Evolutionary conservation across 352 stramenopile genomes (phyloP), one percentile per base, ranked within the genome.

Genomic region (Pythium phragmiticola): DNA sequence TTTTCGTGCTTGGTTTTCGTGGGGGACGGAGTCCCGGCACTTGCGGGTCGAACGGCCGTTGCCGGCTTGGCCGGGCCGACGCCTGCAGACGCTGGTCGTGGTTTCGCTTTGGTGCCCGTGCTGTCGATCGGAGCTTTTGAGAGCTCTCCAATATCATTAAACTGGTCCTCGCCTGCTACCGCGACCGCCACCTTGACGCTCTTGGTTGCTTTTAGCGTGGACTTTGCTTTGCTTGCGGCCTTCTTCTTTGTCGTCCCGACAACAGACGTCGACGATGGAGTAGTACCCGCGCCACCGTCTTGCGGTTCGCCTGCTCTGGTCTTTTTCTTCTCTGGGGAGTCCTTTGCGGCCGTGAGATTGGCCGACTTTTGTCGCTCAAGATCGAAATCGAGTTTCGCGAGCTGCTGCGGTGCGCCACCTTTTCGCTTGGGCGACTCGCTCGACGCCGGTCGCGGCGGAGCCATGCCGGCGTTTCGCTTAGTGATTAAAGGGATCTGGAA

Each of bases 341-440:
- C 4, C 19, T 61, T 57, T 7, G 33, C 8, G 17, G 17, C 12
- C n/a, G 46, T 49, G 28, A 50, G 50, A 17, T 45, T 55, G 1
- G 53, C 48, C 0, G 60, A 68, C 7, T 69, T 68, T 37, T 73
- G 48, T 4, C 66, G 66, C 48, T 73, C 66, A 8, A 45, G 19
- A 2, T 57, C 37, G 7, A 73, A 11, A 41, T 73, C 66, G 14
- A 73, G 55, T 34, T 62, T 66, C 9, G 21, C 60, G 19, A 73
- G 66, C 19, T 73, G 53, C 43, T 55, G 62, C 2, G 60, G 66
- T 5, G 57, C 59, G 0, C 36, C 52, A 37, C 36, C 53, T 19
- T 61, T 41, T 13, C 65, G 58, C 65, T 67, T 64, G n/a, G 57
- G 6, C 21, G 57, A 41, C 2, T 58, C 46, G 34, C 14, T 43